Evolutionary conservation across 2,329 filamentous ascomycete genomes (phyloP), one percentile per base, ranked within the genome.

Genomic region (Alternaria incomplexa): DNA sequence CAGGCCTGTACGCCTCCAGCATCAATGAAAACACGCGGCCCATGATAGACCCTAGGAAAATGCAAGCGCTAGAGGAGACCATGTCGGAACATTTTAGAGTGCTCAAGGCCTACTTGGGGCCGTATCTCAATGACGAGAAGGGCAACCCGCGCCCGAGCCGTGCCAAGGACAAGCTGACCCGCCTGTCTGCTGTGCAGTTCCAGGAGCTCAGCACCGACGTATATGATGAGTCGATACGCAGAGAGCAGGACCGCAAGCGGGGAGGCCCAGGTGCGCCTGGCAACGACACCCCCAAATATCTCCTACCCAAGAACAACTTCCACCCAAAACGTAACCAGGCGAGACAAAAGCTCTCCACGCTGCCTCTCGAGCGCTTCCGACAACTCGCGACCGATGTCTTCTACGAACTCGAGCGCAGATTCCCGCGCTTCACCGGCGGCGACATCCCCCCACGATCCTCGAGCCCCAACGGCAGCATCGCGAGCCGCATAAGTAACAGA

Each of bases 311-410:
- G 78, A 87, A 90, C 68, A 91, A 89, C 67, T 98, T 98, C 81
- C 96, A 99, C 80, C 93, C 94, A 3, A 99, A 98, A 82, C 91
- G 96, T 66, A 99, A 99, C 77, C 94, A 98, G 79, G 96, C 96
- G n/a, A 89, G 96, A 44, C 93, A 97, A 80, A 96, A 97, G 79
- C 87, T 99, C 20, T 95, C 93, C 0, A 97, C 94, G 0, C 87
- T 99, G 13, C 93, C 93, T 4, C 89, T 91, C 22, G 90, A 93
- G 25, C 87, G 95, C 61, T 99, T 99, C 77, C 88, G 93, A 71
- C 94, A 98, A 75, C 85, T 99, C 7, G 95, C 93, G 10, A 97
- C 93, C 45, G 96, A 99, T 81, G 95, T 99, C 17, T 98, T 96
- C 77, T 96, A 92, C 81, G 96, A 99, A 79, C 83, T 98, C 64